phyloP scores from a whole-genome alignment of 1,139 yeast species.

The Lodderomyces beijingensis region DNA sequence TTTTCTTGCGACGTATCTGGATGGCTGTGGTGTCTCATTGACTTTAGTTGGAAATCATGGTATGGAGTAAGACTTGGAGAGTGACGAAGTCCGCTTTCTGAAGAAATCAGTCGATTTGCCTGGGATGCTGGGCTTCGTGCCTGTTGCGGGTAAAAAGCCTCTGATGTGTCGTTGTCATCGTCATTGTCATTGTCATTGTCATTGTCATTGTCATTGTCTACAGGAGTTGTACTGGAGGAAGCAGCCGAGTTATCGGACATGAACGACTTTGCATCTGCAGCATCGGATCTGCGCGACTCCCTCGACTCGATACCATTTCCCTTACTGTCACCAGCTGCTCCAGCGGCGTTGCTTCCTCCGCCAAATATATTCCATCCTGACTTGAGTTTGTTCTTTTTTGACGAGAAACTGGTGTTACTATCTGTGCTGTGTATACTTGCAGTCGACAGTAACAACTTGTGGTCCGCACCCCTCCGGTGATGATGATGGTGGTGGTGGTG shows the following conservation, averaged over 20 bases:
- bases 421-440: background rate
- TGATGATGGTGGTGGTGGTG: too few species aligned
- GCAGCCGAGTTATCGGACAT: constrained; percentile 1
- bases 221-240: background rate
- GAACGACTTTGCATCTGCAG: constrained; percentile 6
- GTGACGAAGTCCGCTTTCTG: too few species aligned
- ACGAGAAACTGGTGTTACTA: background rate
- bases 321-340: background rate
- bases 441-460: background rate
- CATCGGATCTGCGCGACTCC: constrained; percentile 1
- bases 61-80: too few species aligned
- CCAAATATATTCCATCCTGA: background rate
- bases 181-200: too few species aligned
- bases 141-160: too few species aligned
- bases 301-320: constrained; percentile 1
- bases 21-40: background rate
- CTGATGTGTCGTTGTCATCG: too few species aligned
- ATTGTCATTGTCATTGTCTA: constrained; percentile 1
- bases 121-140: too few species aligned
- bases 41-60: too few species aligned
- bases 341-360: background rate
- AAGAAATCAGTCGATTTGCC: too few species aligned
- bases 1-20: background rate
- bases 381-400: background rate
- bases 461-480: too few species aligned